These are phyloP conservation scores for Phytopythium oedochilum DNA, from an alignment of 352 stramenopile species.

Conservation along the genomic window DNA sequence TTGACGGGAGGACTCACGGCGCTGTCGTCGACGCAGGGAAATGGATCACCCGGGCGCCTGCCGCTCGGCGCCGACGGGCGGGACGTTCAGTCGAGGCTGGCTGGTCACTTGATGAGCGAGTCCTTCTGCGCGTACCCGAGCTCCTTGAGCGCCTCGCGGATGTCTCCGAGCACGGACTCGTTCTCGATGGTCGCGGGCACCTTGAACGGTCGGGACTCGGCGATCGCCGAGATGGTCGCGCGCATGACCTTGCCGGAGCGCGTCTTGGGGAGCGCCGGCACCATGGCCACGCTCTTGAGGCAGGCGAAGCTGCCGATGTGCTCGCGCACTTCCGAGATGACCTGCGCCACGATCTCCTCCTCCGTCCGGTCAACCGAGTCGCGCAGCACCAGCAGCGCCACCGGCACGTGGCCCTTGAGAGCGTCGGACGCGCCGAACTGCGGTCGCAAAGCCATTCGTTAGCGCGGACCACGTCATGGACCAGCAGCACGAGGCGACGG, in stretches of 20 bases:
- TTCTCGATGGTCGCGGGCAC: conserved; percentile 46
- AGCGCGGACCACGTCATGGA: background rate
- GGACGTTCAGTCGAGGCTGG: background rate
- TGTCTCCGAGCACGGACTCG: conserved; percentile 19
- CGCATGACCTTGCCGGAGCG: conserved; percentile 98
- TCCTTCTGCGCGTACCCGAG: conserved; percentile 27
- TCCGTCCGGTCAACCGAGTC: conserved; percentile 15
- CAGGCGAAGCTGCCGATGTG: conserved; percentile 96
- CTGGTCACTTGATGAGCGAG: conserved; percentile 10
- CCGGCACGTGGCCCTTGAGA: conserved; percentile 40
- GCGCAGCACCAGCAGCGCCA: conserved; percentile 27
- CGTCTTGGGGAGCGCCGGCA: conserved; percentile 94
- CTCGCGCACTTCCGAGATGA: conserved; percentile 82
- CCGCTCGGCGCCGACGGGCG: background rate
- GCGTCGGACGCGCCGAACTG: conserved; percentile 40
- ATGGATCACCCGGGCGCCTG: background rate
- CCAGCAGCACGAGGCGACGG: background rate
- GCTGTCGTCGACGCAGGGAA: background rate
- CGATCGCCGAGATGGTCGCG: conserved; percentile 34
- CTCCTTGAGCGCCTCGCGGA: conserved; percentile 20
- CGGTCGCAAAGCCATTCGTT: background rate
- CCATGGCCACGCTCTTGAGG: conserved; percentile 94
- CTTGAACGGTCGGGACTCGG: conserved; percentile 25
- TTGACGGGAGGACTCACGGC: background rate
- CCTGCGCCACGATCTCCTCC: conserved; percentile 54